These are phyloP conservation scores for Nemania serpens DNA, from an alignment of 2,329 filamentous ascomycete genomes.

Conservation along the genomic window DNA sequence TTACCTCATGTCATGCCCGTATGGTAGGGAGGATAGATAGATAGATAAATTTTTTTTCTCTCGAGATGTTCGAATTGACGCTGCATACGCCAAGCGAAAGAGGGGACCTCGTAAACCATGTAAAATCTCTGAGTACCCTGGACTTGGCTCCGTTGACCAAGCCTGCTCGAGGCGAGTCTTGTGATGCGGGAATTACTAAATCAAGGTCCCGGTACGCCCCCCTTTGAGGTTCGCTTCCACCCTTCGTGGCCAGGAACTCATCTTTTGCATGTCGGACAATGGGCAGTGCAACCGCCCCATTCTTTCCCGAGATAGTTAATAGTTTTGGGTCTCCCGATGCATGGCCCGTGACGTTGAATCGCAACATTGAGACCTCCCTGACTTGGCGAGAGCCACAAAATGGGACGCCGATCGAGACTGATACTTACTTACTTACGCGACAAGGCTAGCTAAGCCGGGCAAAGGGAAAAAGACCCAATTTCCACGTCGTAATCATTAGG, in stretches of 20 bases:
- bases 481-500: background rate
- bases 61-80: background rate
- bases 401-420: background rate
- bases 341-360: background rate
- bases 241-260: background rate
- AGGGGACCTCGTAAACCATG: no score
- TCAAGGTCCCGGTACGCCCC: background rate
- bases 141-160: no score
- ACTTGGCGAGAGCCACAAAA: background rate
- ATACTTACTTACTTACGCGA: background rate
- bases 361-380: background rate
- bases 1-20: no score
- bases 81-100: conserved; percentile 12
- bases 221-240: background rate
- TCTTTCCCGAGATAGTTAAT: background rate
- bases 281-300: background rate
- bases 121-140: no score
- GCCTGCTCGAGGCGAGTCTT: background rate
- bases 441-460: conserved; percentile 7
- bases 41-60: no score
- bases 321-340: background rate
- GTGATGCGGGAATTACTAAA: conserved; percentile 1
- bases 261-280: conserved; percentile 5
- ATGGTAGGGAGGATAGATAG: no score
- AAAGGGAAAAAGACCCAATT: background rate